Evolutionary conservation across 2,329 filamentous ascomycete genomes (phyloP), one percentile per base, ranked within the genome.

Genomic region (Penicillium sp.): DNA sequence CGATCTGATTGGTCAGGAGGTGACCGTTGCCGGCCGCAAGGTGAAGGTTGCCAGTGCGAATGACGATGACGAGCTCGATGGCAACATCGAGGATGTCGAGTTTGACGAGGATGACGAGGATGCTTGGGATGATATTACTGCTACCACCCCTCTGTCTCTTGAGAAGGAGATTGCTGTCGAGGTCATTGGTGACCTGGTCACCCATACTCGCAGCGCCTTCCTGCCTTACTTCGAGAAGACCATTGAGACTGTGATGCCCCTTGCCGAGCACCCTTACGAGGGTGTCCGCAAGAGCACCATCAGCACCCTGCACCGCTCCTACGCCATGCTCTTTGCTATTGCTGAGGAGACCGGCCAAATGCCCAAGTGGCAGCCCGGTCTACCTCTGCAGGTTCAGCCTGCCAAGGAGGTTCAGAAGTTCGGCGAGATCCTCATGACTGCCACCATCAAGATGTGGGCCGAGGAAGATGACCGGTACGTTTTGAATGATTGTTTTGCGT

Each of bases 151-250:
- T 55, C 86, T 97, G 57, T 92, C 94, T 25, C 86, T 96, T 70
- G 95, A 98, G 83, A 97, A 98, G 80, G 95, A 99, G 79, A 96
- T 98, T 69, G 94, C 95, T 39, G 87, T 96, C 47, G 95, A 99
- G 76, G 93, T 97, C 5, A 85, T 97, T 38, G 95, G 93, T 65
- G 95, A 99, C 73, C 87, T 99, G 63, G 89, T 98, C 71, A 89
- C 90, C 49, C 89, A 96, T 81, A 91, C 91, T 50, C 92, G 91
- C 76, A 85, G 86, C 71, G 86, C 90, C 67, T 92, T 86, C 75
- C 84, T 96, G 66, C 88, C 91, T 5, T 96, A 94, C 76, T 90
- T 97, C 63, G 89, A 96, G 81, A 90, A 91, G 82, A 92, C 92
- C 7, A 86, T 99, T 62, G 89, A 92, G 77, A 88, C 88, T 65